Percentiles rank a stretch among this genome's conserved stretches.
Evolutionary conservation across 768 basidiomycete species (phyloP).

Genomic region (Tricholoma terreum): DNA sequence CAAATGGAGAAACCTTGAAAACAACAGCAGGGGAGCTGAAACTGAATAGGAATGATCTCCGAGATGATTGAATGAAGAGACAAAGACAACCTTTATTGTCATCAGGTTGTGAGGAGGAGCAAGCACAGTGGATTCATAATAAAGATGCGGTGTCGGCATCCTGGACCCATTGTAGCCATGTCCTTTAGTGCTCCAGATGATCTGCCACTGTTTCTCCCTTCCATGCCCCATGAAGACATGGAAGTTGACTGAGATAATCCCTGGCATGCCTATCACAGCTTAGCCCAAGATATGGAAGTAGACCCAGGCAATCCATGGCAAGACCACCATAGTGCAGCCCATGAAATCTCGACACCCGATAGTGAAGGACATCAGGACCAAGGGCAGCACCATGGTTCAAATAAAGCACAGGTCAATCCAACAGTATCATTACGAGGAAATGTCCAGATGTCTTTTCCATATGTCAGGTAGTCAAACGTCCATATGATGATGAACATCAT

Average conservation of each 20-base stretch:
- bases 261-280: not conserved
- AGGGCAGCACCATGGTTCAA: too few species aligned
- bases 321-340: too few species aligned
- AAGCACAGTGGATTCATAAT: not conserved
- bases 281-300: not conserved
- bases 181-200: not conserved
- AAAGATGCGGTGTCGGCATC: not conserved
- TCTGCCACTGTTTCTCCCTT: not conserved
- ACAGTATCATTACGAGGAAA: too few species aligned
- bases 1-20: not conserved
- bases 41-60: not conserved
- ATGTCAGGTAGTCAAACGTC: not conserved
- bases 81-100: not conserved
- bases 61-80: not conserved
- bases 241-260: not conserved
- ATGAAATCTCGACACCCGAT: too few species aligned
- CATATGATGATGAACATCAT: not conserved
- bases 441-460: not conserved
- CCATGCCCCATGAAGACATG: not conserved
- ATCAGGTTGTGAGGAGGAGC: not conserved
- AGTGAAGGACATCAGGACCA: too few species aligned
- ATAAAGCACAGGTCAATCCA: too few species aligned
- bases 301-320: too few species aligned
- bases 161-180: not conserved
- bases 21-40: not conserved